phyloP scores from a whole-genome alignment of 306 rosid genomes.

The Casuarina glauca region DNA sequence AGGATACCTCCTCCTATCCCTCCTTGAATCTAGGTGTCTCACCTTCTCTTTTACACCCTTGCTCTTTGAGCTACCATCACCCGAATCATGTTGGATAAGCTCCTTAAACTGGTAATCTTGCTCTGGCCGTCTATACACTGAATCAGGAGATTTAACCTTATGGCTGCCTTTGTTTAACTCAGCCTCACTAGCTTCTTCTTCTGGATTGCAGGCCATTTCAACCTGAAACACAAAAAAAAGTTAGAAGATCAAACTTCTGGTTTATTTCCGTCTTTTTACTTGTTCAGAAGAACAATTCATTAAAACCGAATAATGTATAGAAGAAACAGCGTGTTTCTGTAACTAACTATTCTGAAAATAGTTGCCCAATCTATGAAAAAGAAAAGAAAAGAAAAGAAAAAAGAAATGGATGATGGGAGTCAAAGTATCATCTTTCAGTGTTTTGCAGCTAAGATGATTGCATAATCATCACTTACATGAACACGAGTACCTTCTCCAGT shows the following conservation, averaged over 20 bases:
- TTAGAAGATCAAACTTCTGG: background rate
- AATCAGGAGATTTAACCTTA: conserved; percentile 35
- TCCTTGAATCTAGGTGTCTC: conserved; percentile 55
- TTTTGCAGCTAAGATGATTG: background rate
- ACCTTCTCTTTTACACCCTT: conserved; percentile 41
- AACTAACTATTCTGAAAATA: background rate
- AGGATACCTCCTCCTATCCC: conserved; percentile 46
- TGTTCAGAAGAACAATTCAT: background rate
- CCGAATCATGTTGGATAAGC: conserved; percentile 55
- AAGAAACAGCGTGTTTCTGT: background rate
- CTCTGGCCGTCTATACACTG: conserved; percentile 58
- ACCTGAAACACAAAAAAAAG: conserved; percentile 29
- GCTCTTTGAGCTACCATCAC: conserved; percentile 24
- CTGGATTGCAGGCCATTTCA: conserved; percentile 33
- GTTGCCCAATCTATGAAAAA: background rate
- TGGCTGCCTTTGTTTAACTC: conserved; percentile 45
- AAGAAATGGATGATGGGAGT: background rate
- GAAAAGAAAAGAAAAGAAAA: background rate
- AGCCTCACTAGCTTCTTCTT: conserved; percentile 27
- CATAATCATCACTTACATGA: background rate
- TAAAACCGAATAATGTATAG: background rate
- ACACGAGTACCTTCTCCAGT: background rate
- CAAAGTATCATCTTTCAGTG: background rate
- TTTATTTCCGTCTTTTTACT: background rate
- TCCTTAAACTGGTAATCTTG: conserved; percentile 39